A percentile compares a stretch with the other conserved stretches of the same genome.
These are phyloP conservation scores for Avena eriantha DNA, from an alignment of 176 grass and related monocot genomes.

Conservation along the genomic window DNA sequence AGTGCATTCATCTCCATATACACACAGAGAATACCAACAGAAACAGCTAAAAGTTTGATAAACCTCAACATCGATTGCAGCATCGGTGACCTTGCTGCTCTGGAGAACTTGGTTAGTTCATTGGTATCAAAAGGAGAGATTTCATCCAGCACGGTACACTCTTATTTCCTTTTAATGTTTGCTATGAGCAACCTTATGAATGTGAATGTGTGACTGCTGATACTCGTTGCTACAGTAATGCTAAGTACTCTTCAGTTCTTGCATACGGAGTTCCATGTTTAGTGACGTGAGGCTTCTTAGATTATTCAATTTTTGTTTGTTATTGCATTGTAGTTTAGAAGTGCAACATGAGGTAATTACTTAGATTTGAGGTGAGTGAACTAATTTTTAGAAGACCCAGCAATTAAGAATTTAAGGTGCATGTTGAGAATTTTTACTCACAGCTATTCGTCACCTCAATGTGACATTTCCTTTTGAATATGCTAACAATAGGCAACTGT, in stretches of 20 bases:
- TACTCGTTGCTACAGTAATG: background rate
- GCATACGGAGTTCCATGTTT: background rate
- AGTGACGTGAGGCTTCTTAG: background rate
- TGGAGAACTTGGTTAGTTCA: constrained; percentile 83
- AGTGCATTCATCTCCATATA: constrained; percentile 92
- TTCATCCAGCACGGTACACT: constrained; percentile 71
- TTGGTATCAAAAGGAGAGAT: constrained; percentile 85
- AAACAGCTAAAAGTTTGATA: constrained; percentile 90
- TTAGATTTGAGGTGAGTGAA: background rate
- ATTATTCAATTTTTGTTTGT: background rate
- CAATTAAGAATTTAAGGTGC: constrained; percentile 15
- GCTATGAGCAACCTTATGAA: constrained; percentile 29
- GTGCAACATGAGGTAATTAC: constrained; percentile 19
- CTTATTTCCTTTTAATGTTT: constrained; percentile 37
- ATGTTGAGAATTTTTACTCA: background rate
- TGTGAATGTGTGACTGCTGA: constrained; percentile 26
- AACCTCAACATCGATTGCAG: constrained; percentile 68
- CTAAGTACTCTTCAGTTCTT: background rate
- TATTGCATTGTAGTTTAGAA: constrained; percentile 22
- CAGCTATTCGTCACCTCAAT: background rate
- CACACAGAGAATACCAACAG: constrained; percentile 68
- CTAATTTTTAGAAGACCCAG: constrained; percentile 29
- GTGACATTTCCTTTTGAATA: constrained; percentile 9
- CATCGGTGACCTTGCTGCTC: constrained; percentile 87
- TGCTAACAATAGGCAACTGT: background rate